Percentiles rank a stretch among this genome's conserved stretches.
Conservation (phyloP, 1,139 yeast genomes). For the Arxiozyma bovina region DNA sequence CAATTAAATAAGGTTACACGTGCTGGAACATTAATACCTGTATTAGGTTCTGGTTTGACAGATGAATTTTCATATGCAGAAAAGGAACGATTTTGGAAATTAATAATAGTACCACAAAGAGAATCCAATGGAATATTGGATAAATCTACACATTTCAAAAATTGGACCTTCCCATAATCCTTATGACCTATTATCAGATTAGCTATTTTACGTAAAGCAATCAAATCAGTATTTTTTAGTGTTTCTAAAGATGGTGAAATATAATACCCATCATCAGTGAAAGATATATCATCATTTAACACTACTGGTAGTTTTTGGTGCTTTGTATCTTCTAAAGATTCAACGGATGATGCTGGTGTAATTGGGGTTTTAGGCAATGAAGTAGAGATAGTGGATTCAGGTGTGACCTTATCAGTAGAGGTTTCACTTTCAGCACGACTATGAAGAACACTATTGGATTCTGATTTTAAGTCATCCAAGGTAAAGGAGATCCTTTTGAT, state of each 20-base stretch:
- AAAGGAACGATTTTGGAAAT: constrained; percentile 46
- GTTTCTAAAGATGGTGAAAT: constrained; percentile 66
- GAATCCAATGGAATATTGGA: constrained; percentile 53
- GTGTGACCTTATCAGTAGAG: background rate
- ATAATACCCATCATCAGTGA: constrained; percentile 73
- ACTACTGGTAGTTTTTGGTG: constrained; percentile 4
- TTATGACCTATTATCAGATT: constrained; percentile 72
- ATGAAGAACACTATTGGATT: background rate
- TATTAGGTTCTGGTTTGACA: constrained; percentile 60
- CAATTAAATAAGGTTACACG: constrained; percentile 66
- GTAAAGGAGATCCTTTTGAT: constrained; percentile 6
- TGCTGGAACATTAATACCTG: constrained; percentile 74
- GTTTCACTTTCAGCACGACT: background rate
- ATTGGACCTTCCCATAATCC: constrained; percentile 70
- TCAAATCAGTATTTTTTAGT: constrained; percentile 48
- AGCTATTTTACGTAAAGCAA: constrained; percentile 53
- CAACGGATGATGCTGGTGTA: constrained; percentile 5
- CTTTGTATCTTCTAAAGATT: background rate
- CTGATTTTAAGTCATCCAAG: background rate
- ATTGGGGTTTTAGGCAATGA: background rate
- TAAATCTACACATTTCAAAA: constrained; percentile 73
- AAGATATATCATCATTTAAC: constrained; percentile 35
- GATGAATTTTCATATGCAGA: constrained; percentile 65
- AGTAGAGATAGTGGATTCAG: constrained; percentile 6
- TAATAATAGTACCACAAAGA: constrained; percentile 56